A percentile compares a stretch with the other conserved stretches of the same genome.
phyloP scores from a whole-genome alignment of 2,329 filamentous ascomycete species.

The Aureobasidium sp. region DNA sequence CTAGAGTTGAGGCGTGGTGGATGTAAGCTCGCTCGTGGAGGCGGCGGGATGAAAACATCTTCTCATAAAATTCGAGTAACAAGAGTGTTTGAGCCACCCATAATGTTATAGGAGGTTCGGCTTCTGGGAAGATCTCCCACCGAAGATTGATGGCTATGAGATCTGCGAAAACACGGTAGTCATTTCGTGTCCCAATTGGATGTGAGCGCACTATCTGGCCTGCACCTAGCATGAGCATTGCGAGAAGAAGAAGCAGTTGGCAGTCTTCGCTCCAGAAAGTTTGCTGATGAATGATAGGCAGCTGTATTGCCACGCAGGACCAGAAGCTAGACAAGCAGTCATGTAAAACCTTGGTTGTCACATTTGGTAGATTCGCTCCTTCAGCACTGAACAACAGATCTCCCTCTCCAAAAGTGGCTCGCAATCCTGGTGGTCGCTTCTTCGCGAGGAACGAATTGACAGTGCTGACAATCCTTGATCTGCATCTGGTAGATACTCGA shows the following conservation, averaged over 20 bases:
- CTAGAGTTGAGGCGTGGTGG: slow-evolving; percentile 87
- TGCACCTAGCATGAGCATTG: slow-evolving; percentile 84
- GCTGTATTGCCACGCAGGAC: slow-evolving; percentile 82
- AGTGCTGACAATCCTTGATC: not conserved
- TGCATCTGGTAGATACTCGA: not conserved
- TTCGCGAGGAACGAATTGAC: not conserved
- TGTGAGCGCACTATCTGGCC: slow-evolving; percentile 75
- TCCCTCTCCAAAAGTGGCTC: not conserved
- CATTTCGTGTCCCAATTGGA: slow-evolving; percentile 60
- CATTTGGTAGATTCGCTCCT: slow-evolving; percentile 29
- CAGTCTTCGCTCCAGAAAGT: slow-evolving; percentile 81
- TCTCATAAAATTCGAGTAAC: slow-evolving; percentile 84
- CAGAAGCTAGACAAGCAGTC: slow-evolving; percentile 85
- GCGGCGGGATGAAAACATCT: slow-evolving; percentile 87
- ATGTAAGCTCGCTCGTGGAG: slow-evolving; percentile 90
- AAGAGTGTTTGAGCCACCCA: slow-evolving; percentile 89
- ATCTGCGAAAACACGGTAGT: slow-evolving; percentile 72
- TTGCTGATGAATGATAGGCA: slow-evolving; percentile 85
- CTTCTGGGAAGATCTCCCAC: slow-evolving; percentile 92
- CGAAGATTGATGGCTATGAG: slow-evolving; percentile 83
- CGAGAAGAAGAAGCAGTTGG: slow-evolving; percentile 68
- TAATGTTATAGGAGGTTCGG: slow-evolving; percentile 79
- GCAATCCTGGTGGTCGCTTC: not conserved
- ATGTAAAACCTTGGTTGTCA: slow-evolving; percentile 89
- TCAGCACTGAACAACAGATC: not conserved